Percentiles rank a stretch among this genome's conserved stretches.
Conservation (phyloP, 306 rosid genomes). For the Betula pendula region DNA sequence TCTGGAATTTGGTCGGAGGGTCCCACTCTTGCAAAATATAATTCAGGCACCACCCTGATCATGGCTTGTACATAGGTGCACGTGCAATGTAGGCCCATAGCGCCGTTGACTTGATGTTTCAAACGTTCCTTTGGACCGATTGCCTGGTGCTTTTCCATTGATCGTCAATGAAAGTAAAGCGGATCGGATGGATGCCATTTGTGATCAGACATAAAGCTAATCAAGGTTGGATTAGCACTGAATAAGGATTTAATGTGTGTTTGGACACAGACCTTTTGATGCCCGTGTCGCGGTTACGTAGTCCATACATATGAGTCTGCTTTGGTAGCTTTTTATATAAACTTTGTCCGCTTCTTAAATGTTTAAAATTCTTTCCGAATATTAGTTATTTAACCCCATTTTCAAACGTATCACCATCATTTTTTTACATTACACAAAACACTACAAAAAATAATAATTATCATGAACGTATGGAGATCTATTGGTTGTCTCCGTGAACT, state of each 20-base stretch:
- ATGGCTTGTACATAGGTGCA: slow-evolving; percentile 25
- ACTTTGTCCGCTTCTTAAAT: too few relatives aligned
- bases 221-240: slow-evolving; percentile 9
- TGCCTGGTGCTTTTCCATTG: slow-evolving; percentile 13
- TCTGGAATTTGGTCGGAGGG: neutral
- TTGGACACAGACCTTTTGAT: neutral
- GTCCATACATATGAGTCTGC: too few relatives aligned
- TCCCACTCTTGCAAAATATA: neutral
- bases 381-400: too few relatives aligned
- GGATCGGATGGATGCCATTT: slow-evolving; percentile 19
- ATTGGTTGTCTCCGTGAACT: too few relatives aligned
- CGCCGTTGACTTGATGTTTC: slow-evolving; percentile 42
- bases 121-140: slow-evolving; percentile 30
- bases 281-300: neutral
- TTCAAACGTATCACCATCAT: too few relatives aligned
- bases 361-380: too few relatives aligned
- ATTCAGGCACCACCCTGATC: slow-evolving; percentile 5
- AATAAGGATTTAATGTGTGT: neutral
- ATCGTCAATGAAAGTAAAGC: slow-evolving; percentile 22
- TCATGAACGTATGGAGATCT: too few relatives aligned
- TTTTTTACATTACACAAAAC: too few relatives aligned
- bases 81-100: slow-evolving; percentile 38
- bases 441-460: too few relatives aligned
- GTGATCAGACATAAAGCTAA: slow-evolving; percentile 4
- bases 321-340: too few relatives aligned